Base-by-base conservation (phyloP, 2,329 filamentous ascomycete genomes). In the Cadophora malorum region DNA sequence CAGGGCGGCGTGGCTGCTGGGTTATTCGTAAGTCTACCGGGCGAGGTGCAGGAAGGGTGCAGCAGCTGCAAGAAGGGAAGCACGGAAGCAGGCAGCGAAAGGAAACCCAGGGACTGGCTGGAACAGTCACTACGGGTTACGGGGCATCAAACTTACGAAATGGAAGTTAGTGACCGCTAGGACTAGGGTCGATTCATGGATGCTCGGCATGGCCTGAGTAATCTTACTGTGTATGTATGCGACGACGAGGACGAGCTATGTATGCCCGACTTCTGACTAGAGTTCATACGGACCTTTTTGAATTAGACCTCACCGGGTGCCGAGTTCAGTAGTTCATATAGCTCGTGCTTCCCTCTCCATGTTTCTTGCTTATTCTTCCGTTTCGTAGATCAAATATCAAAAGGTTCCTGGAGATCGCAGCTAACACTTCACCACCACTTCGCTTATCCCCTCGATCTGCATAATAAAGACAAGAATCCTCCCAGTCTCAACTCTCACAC, bases 201-300 rank as follows among this genome's bases (percentile, higher is more conserved):
- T 59, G 56, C 35, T 10, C 33, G 56, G 56, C 56, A 59, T 59
- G 56, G 56, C 56, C 56, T 59, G 56, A 59, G 56, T 59, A 59
- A 59, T 59, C 56, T 59, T 59, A 59, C 56, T 59, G 56, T 59
- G 56, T 59, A 45, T 41, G 55, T 28, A 28, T 28, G 28, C 28
- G 28, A 28, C 28, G 28, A 28, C 31, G 33, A 58, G 8, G 33
- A 7, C 53, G 31, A 35, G 33, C 55, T 25, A 58, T 38, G 55
- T 19, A 35, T 56, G 28, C 53, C 31, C 28, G 33, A 45, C 35
- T 25, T 59, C 33, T 59, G 56, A 59, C 56, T 59, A 41, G 33
- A 41, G 41, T 45, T 19, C 55, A 45, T 59, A 23, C 55, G 33
- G 55, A 41, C 55, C 41, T 41, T 41, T 41, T 38, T 8, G 53